A percentile compares a stretch with the other conserved stretches of the same genome.
Evolutionary conservation across 2,329 filamentous ascomycete species (phyloP).

Genomic region (Stemphylium vesicarium): DNA sequence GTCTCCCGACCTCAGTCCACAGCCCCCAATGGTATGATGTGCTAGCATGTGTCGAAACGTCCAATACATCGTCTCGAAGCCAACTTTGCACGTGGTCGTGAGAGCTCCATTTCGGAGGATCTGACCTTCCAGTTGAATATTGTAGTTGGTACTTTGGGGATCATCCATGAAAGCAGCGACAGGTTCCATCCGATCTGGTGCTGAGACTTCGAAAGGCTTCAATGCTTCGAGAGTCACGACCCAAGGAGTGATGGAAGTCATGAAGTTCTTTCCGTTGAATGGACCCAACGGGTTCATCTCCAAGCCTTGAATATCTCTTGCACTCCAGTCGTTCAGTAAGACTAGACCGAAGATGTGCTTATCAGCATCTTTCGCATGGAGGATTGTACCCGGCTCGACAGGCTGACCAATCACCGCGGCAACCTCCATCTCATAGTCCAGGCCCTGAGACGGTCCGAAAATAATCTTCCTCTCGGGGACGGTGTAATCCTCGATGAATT

Average conservation of each 20-base stretch:
- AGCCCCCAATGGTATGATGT: constrained; percentile 53
- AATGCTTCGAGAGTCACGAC: constrained; percentile 66
- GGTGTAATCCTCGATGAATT: constrained; percentile 33
- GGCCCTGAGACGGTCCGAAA: constrained; percentile 48
- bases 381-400: constrained; percentile 45
- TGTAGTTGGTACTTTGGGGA: constrained; percentile 29
- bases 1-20: constrained; percentile 52
- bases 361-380: constrained; percentile 52
- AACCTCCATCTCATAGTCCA: constrained; percentile 61
- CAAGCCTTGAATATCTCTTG: constrained; percentile 66
- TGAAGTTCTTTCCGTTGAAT: constrained; percentile 66
- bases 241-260: constrained; percentile 67
- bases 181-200: constrained; percentile 28
- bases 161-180: constrained; percentile 37
- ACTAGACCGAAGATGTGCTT: constrained; percentile 69
- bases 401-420: constrained; percentile 54
- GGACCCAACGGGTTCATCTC: constrained; percentile 69
- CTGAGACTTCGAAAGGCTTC: constrained; percentile 38
- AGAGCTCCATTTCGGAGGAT: constrained; percentile 25
- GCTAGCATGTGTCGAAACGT: constrained; percentile 55
- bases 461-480: constrained; percentile 59
- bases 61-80: constrained; percentile 53
- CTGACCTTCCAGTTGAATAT: constrained; percentile 30
- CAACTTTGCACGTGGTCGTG: constrained; percentile 37
- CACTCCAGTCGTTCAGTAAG: constrained; percentile 68